Evolutionary conservation across 805 yeast species (phyloP).

Genomic region (Candida ulmi): DNA sequence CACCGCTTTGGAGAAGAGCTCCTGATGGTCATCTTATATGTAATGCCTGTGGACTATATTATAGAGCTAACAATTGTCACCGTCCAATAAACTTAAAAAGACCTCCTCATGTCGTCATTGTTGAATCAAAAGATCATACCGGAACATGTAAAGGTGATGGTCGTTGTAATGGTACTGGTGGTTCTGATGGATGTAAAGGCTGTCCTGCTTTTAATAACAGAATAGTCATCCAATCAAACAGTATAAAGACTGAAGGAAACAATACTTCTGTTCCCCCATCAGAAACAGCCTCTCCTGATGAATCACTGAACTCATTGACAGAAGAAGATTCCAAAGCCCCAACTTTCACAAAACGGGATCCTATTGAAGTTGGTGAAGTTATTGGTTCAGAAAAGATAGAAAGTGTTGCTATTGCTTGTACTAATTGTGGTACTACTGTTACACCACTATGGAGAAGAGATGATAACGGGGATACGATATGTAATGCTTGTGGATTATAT

Average conservation of each 20-base stretch:
- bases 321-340: not conserved
- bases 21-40: slow-evolving; percentile 88
- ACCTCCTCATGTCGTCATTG: slow-evolving; percentile 76
- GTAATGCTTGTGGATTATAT: slow-evolving; percentile 86
- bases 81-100: slow-evolving; percentile 81
- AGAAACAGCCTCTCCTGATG: too few relatives aligned
- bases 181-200: slow-evolving; percentile 70
- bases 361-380: slow-evolving; percentile 8
- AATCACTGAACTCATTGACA: not conserved
- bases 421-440: slow-evolving; percentile 77
- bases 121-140: slow-evolving; percentile 36
- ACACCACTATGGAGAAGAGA: slow-evolving; percentile 88
- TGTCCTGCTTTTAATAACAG: slow-evolving; percentile 83
- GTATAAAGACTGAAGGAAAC: slow-evolving; percentile 3
- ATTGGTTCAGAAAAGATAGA: slow-evolving; percentile 27
- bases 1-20: slow-evolving; percentile 91
- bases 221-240: slow-evolving; percentile 30
- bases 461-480: slow-evolving; percentile 74
- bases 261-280: not conserved
- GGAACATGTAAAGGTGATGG: slow-evolving; percentile 32
- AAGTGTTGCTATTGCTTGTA: slow-evolving; percentile 66
- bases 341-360: not conserved
- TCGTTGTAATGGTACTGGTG: slow-evolving; percentile 84
- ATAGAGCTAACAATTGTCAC: slow-evolving; percentile 86
- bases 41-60: slow-evolving; percentile 91